Evolutionary conservation across 768 basidiomycete genomes (phyloP).

Genomic region (Termitomyces sp.): DNA sequence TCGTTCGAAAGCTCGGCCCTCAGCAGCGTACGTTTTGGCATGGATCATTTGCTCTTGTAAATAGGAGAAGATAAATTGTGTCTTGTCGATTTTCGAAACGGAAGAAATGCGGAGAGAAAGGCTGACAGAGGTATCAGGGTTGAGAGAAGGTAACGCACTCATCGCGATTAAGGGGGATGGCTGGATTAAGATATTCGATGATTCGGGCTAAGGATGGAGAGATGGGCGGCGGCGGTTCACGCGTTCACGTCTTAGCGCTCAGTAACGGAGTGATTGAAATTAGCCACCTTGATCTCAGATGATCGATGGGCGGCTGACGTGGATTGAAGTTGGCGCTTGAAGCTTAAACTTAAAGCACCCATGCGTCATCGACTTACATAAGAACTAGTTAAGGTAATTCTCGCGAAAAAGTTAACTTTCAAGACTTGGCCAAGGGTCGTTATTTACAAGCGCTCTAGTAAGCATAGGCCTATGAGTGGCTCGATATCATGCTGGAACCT

Average conservation of each 20-base stretch:
- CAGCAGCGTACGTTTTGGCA: slow-evolving; percentile 35
- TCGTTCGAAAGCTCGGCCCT: slow-evolving; percentile 28
- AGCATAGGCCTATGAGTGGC: background rate
- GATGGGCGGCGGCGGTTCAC: background rate
- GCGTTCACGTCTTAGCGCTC: too few relatives aligned
- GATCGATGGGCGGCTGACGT: too few relatives aligned
- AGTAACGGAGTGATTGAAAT: too few relatives aligned
- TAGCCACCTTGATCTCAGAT: too few relatives aligned
- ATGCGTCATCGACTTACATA: background rate
- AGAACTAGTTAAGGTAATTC: too few relatives aligned
- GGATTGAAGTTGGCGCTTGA: too few relatives aligned
- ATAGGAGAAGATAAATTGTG: slow-evolving; percentile 38
- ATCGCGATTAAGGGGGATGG: background rate
- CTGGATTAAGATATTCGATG: background rate
- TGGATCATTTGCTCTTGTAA: slow-evolving; percentile 44
- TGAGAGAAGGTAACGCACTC: background rate
- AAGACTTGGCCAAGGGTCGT: too few relatives aligned
- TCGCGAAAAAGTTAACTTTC: too few relatives aligned
- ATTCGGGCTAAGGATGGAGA: background rate
- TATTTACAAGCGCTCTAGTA: too few relatives aligned
- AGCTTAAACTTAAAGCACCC: too few relatives aligned
- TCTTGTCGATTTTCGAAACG: slow-evolving; percentile 36
- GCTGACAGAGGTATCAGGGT: background rate
- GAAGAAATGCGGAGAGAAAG: slow-evolving; percentile 17
- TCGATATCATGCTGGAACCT: slow-evolving; percentile 3